A percentile compares a stretch with the other conserved stretches of the same genome.
phyloP scores from a whole-genome alignment of 1,139 yeast species.

The Debaryomyces udenii region DNA sequence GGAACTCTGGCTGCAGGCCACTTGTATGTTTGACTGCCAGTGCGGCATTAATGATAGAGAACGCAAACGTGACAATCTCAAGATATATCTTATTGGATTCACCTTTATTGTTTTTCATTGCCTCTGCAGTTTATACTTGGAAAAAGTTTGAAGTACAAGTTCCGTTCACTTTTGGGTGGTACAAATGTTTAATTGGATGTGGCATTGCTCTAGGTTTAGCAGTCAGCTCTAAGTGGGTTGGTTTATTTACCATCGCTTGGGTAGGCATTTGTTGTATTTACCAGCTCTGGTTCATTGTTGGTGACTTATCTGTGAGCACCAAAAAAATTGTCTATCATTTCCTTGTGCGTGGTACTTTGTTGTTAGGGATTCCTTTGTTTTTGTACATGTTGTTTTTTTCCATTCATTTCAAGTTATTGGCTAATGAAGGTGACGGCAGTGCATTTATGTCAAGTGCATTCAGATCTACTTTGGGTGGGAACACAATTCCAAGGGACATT shows the following conservation, averaged over 20 bases:
- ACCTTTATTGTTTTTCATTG: conserved; percentile 88
- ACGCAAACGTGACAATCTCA: conserved; percentile 84
- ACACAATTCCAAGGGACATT: conserved; percentile 67
- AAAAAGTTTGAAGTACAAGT: conserved; percentile 79
- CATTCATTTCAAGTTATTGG: conserved; percentile 73
- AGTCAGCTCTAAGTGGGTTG: conserved; percentile 93
- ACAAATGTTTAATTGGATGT: conserved; percentile 66
- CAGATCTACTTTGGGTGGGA: conserved; percentile 74
- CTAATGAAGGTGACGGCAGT: conserved; percentile 82
- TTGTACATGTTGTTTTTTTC: conserved; percentile 76
- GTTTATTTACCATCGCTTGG: conserved; percentile 93
- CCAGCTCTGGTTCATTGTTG: conserved; percentile 86
- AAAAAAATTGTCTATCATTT: conserved; percentile 56
- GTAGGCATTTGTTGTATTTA: conserved; percentile 73
- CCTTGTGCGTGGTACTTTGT: conserved; percentile 54
- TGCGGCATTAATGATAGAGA: conserved; percentile 73
- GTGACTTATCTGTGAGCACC: conserved; percentile 73
- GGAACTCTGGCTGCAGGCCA: conserved; percentile 87
- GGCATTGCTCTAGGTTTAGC: conserved; percentile 89
- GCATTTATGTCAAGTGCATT: conserved; percentile 90
- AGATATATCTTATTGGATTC: conserved; percentile 89
- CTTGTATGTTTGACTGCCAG: conserved; percentile 69
- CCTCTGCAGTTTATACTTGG: conserved; percentile 78
- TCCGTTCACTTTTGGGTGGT: conserved; percentile 75
- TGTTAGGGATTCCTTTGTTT: conserved; percentile 70